Evolutionary conservation across 495 filamentous ascomycete species (phyloP), one percentile per base, ranked within the genome.

Genomic region (Aspergillus sclerotioniger): DNA sequence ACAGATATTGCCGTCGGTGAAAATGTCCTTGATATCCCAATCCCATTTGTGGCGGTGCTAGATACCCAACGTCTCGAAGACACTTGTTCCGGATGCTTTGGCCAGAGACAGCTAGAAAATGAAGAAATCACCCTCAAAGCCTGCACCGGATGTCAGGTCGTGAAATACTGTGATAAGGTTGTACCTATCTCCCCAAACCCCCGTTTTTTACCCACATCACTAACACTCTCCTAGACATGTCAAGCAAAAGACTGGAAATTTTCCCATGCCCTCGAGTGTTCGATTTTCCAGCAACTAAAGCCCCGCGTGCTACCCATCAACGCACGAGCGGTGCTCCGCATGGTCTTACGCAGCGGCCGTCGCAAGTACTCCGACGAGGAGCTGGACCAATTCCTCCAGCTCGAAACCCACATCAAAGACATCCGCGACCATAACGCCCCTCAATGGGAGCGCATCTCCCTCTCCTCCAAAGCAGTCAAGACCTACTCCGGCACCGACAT

Each of bases 81-180:
- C 58, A 74, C 74, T 7, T 82, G 79, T 52, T 70, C 76, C 29
- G 74, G 68, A 21, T 82, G 79, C 51, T 73, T 75, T 59, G 65
- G 76, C 16, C 69, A 67, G 53, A 65, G 60, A 25, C 63, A 70
- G 19, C 50, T 69, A 54, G 69, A 68, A 13, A 51, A 37, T 15
- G 63, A 53, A 2, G 52, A 56, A 32, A n/a, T 33, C 3, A 31
- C 15, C 8, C 54, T 87, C 25, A 82, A 78, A 59, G 76, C 73
- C 28, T 91, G 88, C 68, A 76, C 76, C 0, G 82, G 81, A 0
- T 91, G 88, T 70, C 80, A 75, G 49, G 71, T 80, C 12, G 80
- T 85, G 0, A 81, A 77, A 56, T 91, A 89, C 67, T 91, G 88
- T 67, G 78, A 80, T 48, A 84, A 83, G 77, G 85, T 88, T 61